Evolutionary conservation across 2,329 filamentous ascomycete genomes (phyloP).

Genomic region (Emergomyces pasteurianus): DNA sequence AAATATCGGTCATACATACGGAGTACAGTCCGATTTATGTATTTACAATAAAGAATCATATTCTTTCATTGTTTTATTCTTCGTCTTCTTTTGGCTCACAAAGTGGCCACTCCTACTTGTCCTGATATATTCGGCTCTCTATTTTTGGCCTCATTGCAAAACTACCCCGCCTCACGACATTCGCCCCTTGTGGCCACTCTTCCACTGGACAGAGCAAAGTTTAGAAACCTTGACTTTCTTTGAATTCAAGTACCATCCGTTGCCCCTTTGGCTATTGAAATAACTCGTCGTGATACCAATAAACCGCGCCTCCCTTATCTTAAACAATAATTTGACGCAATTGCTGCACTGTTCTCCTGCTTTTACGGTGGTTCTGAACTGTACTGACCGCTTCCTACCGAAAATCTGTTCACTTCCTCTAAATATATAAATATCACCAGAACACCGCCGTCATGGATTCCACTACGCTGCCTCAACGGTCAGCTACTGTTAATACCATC

Average conservation of each 20-base stretch:
- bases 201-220: no score
- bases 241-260: not conserved
- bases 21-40: not conserved
- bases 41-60: not conserved
- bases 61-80: not conserved
- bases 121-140: no score
- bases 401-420: not conserved
- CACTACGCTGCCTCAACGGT: conserved; percentile 23
- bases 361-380: not conserved
- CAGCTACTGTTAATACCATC: conserved; percentile 8
- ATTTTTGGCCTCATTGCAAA: not conserved
- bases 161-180: not conserved
- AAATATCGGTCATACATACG: no score
- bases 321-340: not conserved
- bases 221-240: not conserved
- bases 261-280: not conserved
- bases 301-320: not conserved
- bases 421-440: not conserved
- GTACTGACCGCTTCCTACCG: not conserved
- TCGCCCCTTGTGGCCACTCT: not conserved
- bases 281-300: not conserved
- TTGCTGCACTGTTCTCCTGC: not conserved
- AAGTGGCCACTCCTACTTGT: not conserved
- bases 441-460: not conserved
- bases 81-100: not conserved